phyloP scores from a whole-genome alignment of 805 yeast species.

The Torulaspora gathmanii region DNA sequence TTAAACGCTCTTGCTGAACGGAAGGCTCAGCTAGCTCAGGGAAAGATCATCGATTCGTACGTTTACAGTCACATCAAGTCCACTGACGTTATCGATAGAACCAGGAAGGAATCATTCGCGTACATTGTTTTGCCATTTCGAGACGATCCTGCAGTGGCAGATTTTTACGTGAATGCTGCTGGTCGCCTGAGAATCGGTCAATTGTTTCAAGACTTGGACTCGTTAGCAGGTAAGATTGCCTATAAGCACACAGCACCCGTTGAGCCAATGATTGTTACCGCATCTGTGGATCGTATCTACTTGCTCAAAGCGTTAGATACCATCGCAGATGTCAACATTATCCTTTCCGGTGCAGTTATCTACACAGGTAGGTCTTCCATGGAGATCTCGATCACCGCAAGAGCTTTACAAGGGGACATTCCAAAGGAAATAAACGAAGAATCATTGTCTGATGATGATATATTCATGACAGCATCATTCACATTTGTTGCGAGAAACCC shows the following conservation, averaged over 20 bases:
- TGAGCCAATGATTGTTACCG: conserved; percentile 92
- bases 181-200: conserved; percentile 94
- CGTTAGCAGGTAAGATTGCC: conserved; percentile 90
- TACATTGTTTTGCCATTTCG: conserved; percentile 74
- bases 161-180: conserved; percentile 80
- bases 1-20: conserved; percentile 75
- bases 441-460: conserved; percentile 53
- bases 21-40: conserved; percentile 62
- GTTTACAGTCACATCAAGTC: conserved; percentile 70
- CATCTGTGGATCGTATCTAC: conserved; percentile 86
- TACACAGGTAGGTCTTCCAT: conserved; percentile 95
- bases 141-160: conserved; percentile 76
- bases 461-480: conserved; percentile 83
- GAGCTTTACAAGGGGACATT: conserved; percentile 56
- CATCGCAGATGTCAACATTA: conserved; percentile 66
- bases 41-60: conserved; percentile 65
- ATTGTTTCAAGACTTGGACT: conserved; percentile 88
- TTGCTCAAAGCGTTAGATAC: conserved; percentile 81
- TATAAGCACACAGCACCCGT: conserved; percentile 93
- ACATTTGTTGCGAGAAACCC: conserved; percentile 96
- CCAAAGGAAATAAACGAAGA: conserved; percentile 53
- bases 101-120: conserved; percentile 72
- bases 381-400: conserved; percentile 91
- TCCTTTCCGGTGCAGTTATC: conserved; percentile 84
- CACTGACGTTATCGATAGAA: conserved; percentile 63